Percentiles rank a stretch among this genome's conserved stretches.
Evolutionary conservation across 495 filamentous ascomycete species (phyloP).

Genomic region (Penicillium cinerascens): DNA sequence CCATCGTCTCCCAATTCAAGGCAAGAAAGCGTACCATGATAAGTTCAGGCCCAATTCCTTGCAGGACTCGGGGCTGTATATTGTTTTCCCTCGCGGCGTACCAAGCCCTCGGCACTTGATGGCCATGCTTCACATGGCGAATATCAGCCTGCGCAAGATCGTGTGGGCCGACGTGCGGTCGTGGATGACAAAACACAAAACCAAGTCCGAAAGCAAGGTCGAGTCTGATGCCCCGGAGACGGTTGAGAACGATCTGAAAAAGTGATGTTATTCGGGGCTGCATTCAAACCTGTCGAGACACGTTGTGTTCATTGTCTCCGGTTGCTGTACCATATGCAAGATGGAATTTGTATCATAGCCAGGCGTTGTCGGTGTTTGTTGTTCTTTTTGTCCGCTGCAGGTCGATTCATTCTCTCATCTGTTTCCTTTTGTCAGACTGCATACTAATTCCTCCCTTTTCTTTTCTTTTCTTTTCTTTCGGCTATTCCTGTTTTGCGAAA

Average conservation of each 20-base stretch:
- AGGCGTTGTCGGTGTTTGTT: slow-evolving; percentile 11
- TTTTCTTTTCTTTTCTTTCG: slow-evolving; percentile 1
- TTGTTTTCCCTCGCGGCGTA: slow-evolving; percentile 35
- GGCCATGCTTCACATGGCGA: slow-evolving; percentile 40
- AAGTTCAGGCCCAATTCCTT: slow-evolving; percentile 36
- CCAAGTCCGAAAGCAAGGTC: neutral
- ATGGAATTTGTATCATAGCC: slow-evolving; percentile 17
- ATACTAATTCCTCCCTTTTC: neutral
- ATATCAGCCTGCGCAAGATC: slow-evolving; percentile 32
- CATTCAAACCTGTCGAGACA: no score
- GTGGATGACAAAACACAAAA: slow-evolving; percentile 3
- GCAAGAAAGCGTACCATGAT: slow-evolving; percentile 45
- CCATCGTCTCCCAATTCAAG: slow-evolving; percentile 30
- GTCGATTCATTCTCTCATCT: slow-evolving; percentile 4
- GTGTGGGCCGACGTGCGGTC: slow-evolving; percentile 19
- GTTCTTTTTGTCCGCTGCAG: neutral
- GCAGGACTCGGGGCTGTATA: slow-evolving; percentile 31
- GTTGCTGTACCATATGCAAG: slow-evolving; percentile 11
- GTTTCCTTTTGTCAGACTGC: slow-evolving; percentile 2
- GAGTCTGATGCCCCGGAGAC: neutral
- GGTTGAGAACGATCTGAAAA: neutral
- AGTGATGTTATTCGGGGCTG: neutral
- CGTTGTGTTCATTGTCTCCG: neutral
- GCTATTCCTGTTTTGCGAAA: no score
- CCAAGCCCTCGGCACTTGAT: slow-evolving; percentile 30